Base-by-base conservation (phyloP, 2,329 filamentous ascomycete genomes). In the Sporothrix pseudoabietina region DNA sequence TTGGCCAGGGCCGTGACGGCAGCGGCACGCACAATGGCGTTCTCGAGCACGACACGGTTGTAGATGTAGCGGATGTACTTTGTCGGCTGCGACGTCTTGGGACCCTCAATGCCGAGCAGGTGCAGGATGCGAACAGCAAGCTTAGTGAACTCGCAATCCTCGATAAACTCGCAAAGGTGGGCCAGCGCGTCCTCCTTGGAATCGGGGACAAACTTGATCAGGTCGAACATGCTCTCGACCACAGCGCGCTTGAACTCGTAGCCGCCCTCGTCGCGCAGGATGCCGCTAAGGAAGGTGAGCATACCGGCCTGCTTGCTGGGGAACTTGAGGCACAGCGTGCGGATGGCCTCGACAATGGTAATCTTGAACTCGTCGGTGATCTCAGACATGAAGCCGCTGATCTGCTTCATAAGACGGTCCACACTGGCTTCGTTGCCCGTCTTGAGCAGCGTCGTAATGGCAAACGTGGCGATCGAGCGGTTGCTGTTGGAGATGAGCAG, bases 361-460 rank as follows among this genome's bases (percentile, higher is more conserved):
- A 99, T 97, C 87, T 98, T 99, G 87, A 99, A 99, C 82, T 99
- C 96, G 80, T 99, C 96, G 7, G 95, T 98, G 77, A 98, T 98
- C 83, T 98, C 96, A 4, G 94, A 93, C 96, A 99, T 98, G 85
- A 99, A 98, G 54, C 92, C 92, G 32, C 94, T 94, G 76, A 99
- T 98, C 82, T 98, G 94, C 87, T 98, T 98, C 94, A 99, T 98
- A 77, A 99, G 84, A 71, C 96, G 91, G 81, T 99, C 96, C 61
- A 99, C 96, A 77, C 94, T 98, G 54, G 93, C 93, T 84, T 99
- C 96, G 80, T 98, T 99, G 75, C 96, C 96, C 12, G 96, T 99
- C 88, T 98, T 98, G 76, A 99, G 91, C 39, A 99, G 88, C 1
- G 96, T 99, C 1, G 96, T 99, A 78, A 99, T 98, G 77, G 96